A percentile compares a stretch with the other conserved stretches of the same genome.
phyloP scores from a whole-genome alignment of 2,329 filamentous ascomycete genomes.

The Ophiobolus disseminans region DNA sequence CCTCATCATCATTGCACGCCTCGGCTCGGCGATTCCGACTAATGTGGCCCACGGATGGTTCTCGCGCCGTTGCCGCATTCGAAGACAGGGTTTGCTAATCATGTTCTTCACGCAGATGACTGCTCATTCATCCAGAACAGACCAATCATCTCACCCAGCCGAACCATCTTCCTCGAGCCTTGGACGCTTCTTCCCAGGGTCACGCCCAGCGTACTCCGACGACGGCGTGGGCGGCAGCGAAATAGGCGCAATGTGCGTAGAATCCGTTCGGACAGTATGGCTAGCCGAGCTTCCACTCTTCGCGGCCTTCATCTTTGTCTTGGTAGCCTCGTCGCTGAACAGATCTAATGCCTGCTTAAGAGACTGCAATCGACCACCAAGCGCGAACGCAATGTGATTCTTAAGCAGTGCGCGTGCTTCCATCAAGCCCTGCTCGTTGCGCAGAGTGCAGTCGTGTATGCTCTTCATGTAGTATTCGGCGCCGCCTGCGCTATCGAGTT shows the following conservation, averaged over 20 bases:
- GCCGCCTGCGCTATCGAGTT: conserved; percentile 8
- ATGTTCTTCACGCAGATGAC: too few relatives aligned
- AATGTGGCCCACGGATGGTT: too few relatives aligned
- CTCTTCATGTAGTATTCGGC: conserved; percentile 17
- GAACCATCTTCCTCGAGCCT: conserved; percentile 4
- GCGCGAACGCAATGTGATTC: conserved; percentile 15
- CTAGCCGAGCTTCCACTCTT: conserved; percentile 5
- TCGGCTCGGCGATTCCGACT: too few relatives aligned
- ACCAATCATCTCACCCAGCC: not conserved
- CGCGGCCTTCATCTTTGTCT: conserved; percentile 8
- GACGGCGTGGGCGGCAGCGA: conserved; percentile 9
- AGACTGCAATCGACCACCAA: conserved; percentile 9
- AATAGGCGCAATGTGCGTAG: not conserved
- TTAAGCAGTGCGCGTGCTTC: conserved; percentile 13
- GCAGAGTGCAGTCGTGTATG: conserved; percentile 14
- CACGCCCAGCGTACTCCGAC: not conserved
- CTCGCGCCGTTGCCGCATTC: too few relatives aligned
- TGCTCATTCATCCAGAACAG: too few relatives aligned
- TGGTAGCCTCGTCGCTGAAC: conserved; percentile 11
- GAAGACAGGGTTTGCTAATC: too few relatives aligned
- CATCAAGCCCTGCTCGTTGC: conserved; percentile 11
- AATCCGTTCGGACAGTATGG: conserved; percentile 1
- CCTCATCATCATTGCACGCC: too few relatives aligned
- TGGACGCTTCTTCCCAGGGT: conserved; percentile 2
- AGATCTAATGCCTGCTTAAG: conserved; percentile 7